phyloP scores from a whole-genome alignment of 345 rosid genomes.

The Moringa oleifera region DNA sequence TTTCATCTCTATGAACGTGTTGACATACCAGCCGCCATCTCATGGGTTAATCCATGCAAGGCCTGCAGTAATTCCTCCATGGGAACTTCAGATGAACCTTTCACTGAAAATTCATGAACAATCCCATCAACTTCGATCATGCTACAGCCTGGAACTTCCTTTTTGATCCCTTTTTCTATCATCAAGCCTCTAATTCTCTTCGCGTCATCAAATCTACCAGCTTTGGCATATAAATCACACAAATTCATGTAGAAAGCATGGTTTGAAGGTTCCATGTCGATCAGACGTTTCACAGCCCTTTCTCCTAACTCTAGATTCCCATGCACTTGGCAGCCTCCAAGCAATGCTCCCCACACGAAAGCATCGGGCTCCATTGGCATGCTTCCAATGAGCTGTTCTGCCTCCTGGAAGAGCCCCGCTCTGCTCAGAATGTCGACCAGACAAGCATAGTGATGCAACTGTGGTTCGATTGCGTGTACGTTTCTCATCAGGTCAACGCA shows the following conservation, averaged over 20 bases:
- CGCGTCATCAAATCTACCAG: conserved; percentile 33
- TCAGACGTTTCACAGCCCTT: conserved; percentile 37
- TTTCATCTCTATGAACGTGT: not conserved
- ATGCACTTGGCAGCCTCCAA: conserved; percentile 61
- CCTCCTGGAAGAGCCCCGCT: conserved; percentile 53
- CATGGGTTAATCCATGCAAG: conserved; percentile 27
- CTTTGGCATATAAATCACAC: conserved; percentile 54
- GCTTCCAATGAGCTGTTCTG: conserved; percentile 33
- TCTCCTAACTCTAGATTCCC: conserved; percentile 46
- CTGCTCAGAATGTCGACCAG: conserved; percentile 48
- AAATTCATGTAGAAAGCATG: conserved; percentile 50
- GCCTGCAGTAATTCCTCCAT: conserved; percentile 27
- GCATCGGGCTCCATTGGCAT: conserved; percentile 59
- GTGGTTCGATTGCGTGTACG: conserved; percentile 40
- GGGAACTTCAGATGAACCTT: conserved; percentile 28
- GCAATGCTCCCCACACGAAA: conserved; percentile 56
- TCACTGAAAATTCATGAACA: conserved; percentile 44
- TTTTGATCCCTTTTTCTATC: conserved; percentile 40
- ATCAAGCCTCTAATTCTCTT: conserved; percentile 38
- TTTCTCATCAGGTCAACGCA: conserved; percentile 37
- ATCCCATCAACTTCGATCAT: conserved; percentile 48
- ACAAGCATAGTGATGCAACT: conserved; percentile 49
- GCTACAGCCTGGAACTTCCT: conserved; percentile 55
- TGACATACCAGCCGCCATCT: conserved; percentile 21
- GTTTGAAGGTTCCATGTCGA: conserved; percentile 45